phyloP scores from a whole-genome alignment of 768 basidiomycete genomes.

The Trichaptum fuscoviolaceum region DNA sequence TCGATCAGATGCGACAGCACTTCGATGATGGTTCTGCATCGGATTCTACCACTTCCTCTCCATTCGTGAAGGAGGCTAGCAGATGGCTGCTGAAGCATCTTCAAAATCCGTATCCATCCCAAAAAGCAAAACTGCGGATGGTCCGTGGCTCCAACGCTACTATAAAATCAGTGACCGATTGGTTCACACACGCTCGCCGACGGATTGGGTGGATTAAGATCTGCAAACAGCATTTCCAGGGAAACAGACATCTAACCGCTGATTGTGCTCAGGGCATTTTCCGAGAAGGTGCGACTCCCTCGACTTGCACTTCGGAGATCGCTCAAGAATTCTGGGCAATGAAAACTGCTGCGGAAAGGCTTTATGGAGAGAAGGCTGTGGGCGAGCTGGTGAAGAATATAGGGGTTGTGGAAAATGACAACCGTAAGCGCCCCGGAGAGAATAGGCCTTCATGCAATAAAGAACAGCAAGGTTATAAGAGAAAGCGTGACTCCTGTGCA shows the following conservation, averaged over 20 bases:
- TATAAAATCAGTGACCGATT: conserved; percentile 7
- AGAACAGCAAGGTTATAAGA: too few relatives aligned
- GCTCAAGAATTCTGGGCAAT: not conserved
- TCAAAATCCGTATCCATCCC: conserved; percentile 47
- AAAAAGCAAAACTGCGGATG: conserved; percentile 9
- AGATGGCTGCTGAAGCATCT: conserved; percentile 42
- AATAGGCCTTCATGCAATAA: too few relatives aligned
- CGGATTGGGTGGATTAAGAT: conserved; percentile 17
- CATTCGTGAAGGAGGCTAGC: too few relatives aligned
- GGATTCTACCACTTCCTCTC: too few relatives aligned
- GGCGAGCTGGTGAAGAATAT: too few relatives aligned
- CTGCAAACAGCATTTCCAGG: not conserved
- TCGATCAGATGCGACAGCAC: too few relatives aligned
- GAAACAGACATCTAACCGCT: not conserved
- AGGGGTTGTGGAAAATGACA: too few relatives aligned
- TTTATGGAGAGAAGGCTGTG: too few relatives aligned
- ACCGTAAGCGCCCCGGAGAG: too few relatives aligned
- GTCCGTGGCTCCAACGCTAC: conserved; percentile 8
- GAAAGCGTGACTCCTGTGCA: too few relatives aligned
- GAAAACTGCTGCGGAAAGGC: too few relatives aligned
- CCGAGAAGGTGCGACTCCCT: not conserved
- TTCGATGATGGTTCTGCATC: too few relatives aligned
- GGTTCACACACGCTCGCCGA: conserved; percentile 18
- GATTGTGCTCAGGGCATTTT: not conserved
- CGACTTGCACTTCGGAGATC: not conserved